Evolutionary conservation across 108 stramenopile genomes (phyloP).

Genomic region (Conticribra guillardii): DNA sequence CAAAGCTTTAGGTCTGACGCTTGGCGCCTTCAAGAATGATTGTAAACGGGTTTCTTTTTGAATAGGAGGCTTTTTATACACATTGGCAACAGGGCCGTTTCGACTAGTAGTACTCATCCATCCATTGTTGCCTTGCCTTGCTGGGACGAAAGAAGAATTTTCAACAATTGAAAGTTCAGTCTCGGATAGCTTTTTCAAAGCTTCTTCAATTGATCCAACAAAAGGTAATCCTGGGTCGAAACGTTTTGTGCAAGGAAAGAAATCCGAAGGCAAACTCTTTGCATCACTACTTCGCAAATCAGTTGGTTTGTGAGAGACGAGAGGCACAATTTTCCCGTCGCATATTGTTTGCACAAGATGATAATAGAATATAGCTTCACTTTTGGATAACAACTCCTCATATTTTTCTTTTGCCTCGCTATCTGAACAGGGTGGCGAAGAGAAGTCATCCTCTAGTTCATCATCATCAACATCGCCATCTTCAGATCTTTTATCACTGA

Average conservation of each 20-base stretch:
- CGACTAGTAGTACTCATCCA: neutral
- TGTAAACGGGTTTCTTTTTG: neutral
- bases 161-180: neutral
- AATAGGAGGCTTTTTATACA: neutral
- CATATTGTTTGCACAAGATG: conserved; percentile 58
- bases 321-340: conserved; percentile 34
- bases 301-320: conserved; percentile 26
- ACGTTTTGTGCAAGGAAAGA: neutral
- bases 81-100: neutral
- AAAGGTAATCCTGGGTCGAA: conserved; percentile 21
- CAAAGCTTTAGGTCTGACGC: neutral
- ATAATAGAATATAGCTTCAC: conserved; percentile 88
- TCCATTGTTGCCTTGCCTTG: neutral
- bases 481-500: conserved; percentile 16
- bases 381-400: conserved; percentile 69
- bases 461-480: conserved; percentile 25
- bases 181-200: conserved; percentile 7
- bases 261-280: neutral
- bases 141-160: neutral
- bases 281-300: conserved; percentile 1
- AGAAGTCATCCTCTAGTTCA: conserved; percentile 14
- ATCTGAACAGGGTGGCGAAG: conserved; percentile 8
- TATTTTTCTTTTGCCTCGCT: conserved; percentile 47
- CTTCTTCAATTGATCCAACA: conserved; percentile 23
- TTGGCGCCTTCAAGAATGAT: neutral